These are phyloP conservation scores for Crithidia fasciculata DNA, from an alignment of 208 protist species.

Conservation along the genomic window DNA sequence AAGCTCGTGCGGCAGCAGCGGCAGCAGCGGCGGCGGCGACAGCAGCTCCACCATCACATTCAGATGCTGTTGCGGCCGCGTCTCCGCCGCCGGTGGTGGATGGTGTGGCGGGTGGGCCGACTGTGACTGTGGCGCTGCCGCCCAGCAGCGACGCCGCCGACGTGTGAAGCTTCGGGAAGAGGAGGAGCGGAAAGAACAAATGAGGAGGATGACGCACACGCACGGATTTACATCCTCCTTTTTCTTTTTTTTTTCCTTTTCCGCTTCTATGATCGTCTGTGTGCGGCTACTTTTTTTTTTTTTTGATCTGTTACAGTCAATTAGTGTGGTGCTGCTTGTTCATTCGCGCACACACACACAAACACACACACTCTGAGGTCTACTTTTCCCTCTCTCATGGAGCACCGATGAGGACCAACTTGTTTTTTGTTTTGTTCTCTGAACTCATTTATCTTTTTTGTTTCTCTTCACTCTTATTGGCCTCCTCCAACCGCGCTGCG, in stretches of 20 bases:
- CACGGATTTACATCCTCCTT: neutral
- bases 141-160: neutral
- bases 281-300: conserved; percentile 4
- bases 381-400: too few relatives aligned
- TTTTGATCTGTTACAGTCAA: neutral
- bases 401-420: too few relatives aligned
- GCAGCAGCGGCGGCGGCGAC: neutral
- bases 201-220: too few relatives aligned
- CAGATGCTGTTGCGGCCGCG: neutral
- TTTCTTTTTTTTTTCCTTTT: conserved; percentile 27
- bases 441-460: too few relatives aligned
- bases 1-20: conserved; percentile 12
- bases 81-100: too few relatives aligned
- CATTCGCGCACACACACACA: too few relatives aligned
- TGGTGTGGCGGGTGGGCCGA: neutral
- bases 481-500: too few relatives aligned
- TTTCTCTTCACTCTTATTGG: too few relatives aligned
- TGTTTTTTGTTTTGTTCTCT: too few relatives aligned
- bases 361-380: too few relatives aligned
- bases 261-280: neutral
- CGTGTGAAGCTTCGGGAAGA: neutral
- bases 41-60: neutral
- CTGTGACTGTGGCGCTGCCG: conserved; percentile 7
- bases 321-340: too few relatives aligned
- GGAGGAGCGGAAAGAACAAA: too few relatives aligned